Conservation (phyloP, 495 filamentous ascomycete genomes). For the Astrothelium macrocarpum region DNA sequence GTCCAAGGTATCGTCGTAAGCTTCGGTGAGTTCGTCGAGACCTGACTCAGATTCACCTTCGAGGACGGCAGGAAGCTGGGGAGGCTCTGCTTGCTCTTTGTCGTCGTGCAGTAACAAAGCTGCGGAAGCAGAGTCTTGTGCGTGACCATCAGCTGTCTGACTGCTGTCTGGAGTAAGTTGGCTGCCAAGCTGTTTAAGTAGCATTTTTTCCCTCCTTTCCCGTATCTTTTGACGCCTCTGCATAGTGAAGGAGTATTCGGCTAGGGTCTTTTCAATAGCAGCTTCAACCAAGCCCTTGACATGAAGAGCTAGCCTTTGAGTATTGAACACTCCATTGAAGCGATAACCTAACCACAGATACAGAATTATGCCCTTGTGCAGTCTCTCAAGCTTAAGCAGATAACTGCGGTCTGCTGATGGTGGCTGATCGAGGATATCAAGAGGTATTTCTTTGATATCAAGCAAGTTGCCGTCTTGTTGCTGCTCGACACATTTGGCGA, state of each 20-base stretch:
- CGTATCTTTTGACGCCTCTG: conserved; percentile 15
- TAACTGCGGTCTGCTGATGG: conserved; percentile 39
- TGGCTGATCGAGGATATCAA: conserved; percentile 29
- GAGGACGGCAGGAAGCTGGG: neutral
- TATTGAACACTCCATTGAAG: conserved; percentile 67
- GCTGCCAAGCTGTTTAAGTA: neutral
- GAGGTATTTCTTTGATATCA: conserved; percentile 39
- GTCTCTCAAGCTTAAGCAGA: conserved; percentile 54
- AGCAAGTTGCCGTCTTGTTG: conserved; percentile 56
- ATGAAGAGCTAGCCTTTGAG: conserved; percentile 66
- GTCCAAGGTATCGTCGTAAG: neutral
- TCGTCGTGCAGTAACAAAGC: neutral
- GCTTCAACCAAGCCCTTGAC: conserved; percentile 71
- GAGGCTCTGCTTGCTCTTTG: neutral
- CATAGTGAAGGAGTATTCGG: conserved; percentile 29
- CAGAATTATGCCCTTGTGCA: conserved; percentile 73
- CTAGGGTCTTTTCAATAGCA: conserved; percentile 60
- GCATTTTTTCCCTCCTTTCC: conserved; percentile 9
- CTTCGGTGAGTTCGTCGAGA: neutral
- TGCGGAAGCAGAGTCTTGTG: neutral
- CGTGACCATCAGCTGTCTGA: neutral
- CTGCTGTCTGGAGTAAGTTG: neutral
- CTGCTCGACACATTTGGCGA: conserved; percentile 58
- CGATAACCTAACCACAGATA: conserved; percentile 79
- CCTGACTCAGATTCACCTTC: neutral